A percentile compares a stretch with the other conserved stretches of the same genome.
phyloP scores from a whole-genome alignment of 352 stramenopile genomes.

The Phytophthora citrophthora region DNA sequence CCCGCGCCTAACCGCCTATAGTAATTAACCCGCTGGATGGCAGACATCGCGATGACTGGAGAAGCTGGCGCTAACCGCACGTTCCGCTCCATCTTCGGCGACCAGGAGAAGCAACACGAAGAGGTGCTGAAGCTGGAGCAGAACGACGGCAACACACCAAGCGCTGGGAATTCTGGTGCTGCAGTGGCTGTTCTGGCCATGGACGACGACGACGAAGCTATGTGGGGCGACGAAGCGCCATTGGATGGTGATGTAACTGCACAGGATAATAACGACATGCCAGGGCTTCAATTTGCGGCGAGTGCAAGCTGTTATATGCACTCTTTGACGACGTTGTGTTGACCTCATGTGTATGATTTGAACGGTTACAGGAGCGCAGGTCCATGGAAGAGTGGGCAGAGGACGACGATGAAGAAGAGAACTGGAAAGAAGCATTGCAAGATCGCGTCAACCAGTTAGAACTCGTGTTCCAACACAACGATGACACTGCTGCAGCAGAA shows the following conservation, averaged over 20 bases:
- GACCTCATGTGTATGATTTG: conserved; percentile 3
- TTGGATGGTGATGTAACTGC: conserved; percentile 12
- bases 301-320: conserved; percentile 1
- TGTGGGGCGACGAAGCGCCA: conserved; percentile 58
- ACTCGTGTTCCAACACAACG: conserved; percentile 56
- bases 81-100: conserved; percentile 76
- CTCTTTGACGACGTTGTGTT: not conserved
- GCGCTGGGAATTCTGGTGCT: not conserved
- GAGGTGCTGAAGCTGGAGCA: conserved; percentile 34
- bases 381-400: conserved; percentile 83
- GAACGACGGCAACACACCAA: conserved; percentile 14
- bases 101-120: conserved; percentile 20
- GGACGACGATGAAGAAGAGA: conserved; percentile 81
- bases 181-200: conserved; percentile 15
- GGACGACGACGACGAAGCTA: conserved; percentile 47
- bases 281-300: conserved; percentile 39
- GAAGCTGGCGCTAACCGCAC: conserved; percentile 63
- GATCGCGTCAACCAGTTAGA: conserved; percentile 79
- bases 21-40: conserved; percentile 29
- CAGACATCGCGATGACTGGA: conserved; percentile 49
- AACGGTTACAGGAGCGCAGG: conserved; percentile 39
- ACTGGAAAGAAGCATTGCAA: conserved; percentile 82
- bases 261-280: conserved; percentile 24
- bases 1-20: not conserved
- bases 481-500: conserved; percentile 25